phyloP scores from a whole-genome alignment of 805 yeast species.

The Ogataea sp. region DNA sequence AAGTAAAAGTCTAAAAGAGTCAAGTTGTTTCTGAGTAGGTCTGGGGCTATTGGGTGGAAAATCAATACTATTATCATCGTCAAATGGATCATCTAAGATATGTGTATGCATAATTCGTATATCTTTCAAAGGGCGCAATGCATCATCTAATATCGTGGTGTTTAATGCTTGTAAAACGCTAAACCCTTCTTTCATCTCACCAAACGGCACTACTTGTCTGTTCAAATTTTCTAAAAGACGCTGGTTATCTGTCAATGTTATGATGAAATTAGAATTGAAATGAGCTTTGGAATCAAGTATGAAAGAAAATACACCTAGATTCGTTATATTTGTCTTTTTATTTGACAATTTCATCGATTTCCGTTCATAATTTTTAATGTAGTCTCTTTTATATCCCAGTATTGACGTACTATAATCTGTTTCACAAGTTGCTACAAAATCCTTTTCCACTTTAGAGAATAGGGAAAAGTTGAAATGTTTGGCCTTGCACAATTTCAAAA shows the following conservation, averaged over 20 bases:
- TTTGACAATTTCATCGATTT: background rate
- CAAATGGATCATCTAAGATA: conserved; percentile 48
- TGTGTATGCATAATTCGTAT: conserved; percentile 43
- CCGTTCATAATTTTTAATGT: background rate
- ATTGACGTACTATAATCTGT: background rate
- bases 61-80: conserved; percentile 20
- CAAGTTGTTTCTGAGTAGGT: conserved; percentile 22
- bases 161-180: conserved; percentile 38
- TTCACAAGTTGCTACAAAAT: conserved; percentile 11
- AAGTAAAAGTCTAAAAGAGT: conserved; percentile 25
- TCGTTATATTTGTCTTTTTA: conserved; percentile 17
- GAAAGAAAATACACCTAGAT: conserved; percentile 27
- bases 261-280: conserved; percentile 29
- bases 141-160: conserved; percentile 27
- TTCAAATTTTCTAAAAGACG: conserved; percentile 16
- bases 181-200: conserved; percentile 44
- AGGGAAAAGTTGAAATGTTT: conserved; percentile 46
- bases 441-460: conserved; percentile 34
- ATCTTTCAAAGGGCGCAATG: conserved; percentile 35
- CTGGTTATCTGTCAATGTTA: conserved; percentile 26
- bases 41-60: conserved; percentile 25
- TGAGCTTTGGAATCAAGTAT: conserved; percentile 1
- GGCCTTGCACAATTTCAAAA: conserved; percentile 44
- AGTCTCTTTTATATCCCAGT: background rate
- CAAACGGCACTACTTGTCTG: conserved; percentile 30